Evolutionary conservation across 176 grass and related monocot genomes (phyloP).

Genomic region (Lolium rigidum): DNA sequence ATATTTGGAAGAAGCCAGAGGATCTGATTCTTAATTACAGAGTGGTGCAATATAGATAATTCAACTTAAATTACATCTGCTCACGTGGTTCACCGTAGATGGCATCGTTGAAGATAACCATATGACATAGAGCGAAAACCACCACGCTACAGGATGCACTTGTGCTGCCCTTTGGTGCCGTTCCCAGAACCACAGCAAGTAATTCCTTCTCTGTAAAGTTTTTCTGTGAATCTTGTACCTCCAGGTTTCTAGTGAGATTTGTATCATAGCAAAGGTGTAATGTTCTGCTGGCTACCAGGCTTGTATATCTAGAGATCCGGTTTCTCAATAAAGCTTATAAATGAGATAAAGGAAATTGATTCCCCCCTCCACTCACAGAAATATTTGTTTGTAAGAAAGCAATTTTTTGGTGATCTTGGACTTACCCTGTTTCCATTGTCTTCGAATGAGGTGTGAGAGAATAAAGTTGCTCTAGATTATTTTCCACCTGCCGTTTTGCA

Average conservation of each 20-base stretch:
- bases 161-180: slow-evolving; percentile 17
- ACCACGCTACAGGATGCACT: slow-evolving; percentile 11
- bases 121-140: slow-evolving; percentile 30
- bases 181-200: not conserved
- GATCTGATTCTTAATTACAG: slow-evolving; percentile 96
- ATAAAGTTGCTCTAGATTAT: too few species aligned
- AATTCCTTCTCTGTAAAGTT: slow-evolving; percentile 55
- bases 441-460: not conserved
- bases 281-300: slow-evolving; percentile 47
- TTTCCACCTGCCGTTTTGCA: too few species aligned
- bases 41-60: slow-evolving; percentile 70
- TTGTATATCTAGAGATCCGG: slow-evolving; percentile 57
- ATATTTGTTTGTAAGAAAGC: slow-evolving; percentile 32
- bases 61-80: slow-evolving; percentile 28
- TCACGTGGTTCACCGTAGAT: slow-evolving; percentile 29
- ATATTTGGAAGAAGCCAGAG: slow-evolving; percentile 95
- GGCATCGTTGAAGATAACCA: slow-evolving; percentile 33
- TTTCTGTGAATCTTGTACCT: slow-evolving; percentile 51
- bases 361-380: not conserved
- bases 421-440: not conserved
- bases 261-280: slow-evolving; percentile 67
- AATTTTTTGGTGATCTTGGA: slow-evolving; percentile 5
- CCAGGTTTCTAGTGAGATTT: slow-evolving; percentile 43
- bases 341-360: slow-evolving; percentile 31
- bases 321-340: slow-evolving; percentile 51